Evolutionary conservation across 2,329 filamentous ascomycete species (phyloP).

Genomic region (Colletotrichum brevisporum): DNA sequence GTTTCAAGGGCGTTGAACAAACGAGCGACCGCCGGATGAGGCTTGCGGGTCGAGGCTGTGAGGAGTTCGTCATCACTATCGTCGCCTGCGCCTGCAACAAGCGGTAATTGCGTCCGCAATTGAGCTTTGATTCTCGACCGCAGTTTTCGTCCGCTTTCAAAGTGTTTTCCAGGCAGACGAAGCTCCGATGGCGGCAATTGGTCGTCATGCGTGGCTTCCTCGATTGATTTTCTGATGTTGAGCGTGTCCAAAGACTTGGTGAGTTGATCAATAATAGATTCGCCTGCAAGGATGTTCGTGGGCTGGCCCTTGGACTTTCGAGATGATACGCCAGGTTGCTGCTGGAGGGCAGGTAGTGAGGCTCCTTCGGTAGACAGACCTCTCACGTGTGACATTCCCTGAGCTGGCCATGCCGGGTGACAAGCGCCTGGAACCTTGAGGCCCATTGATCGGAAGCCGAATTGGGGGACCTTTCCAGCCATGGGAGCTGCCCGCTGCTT

Average conservation of each 20-base stretch:
- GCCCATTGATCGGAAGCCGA: constrained; percentile 59
- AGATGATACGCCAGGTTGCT: constrained; percentile 26
- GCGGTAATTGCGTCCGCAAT: constrained; percentile 53
- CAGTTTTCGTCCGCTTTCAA: constrained; percentile 70
- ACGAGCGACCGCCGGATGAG: constrained; percentile 71
- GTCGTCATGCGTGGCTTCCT: constrained; percentile 56
- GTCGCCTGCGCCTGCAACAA: constrained; percentile 24
- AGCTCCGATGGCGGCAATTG: constrained; percentile 62
- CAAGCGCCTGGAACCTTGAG: constrained; percentile 76
- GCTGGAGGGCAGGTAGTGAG: not conserved
- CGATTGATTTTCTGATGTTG: constrained; percentile 50
- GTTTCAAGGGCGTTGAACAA: constrained; percentile 73
- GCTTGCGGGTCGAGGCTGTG: constrained; percentile 39
- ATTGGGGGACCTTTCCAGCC: constrained; percentile 54
- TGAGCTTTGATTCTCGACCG: constrained; percentile 63
- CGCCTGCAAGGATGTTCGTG: constrained; percentile 55
- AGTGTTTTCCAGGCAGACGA: constrained; percentile 68
- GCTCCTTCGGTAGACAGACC: constrained; percentile 49
- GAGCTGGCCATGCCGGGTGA: constrained; percentile 80
- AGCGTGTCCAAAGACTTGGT: constrained; percentile 57
- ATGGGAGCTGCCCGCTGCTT: constrained; percentile 51
- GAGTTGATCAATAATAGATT: constrained; percentile 58
- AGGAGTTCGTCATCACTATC: constrained; percentile 55
- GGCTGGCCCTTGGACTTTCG: constrained; percentile 67
- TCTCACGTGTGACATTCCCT: constrained; percentile 75